Percentiles rank a stretch among this genome's conserved stretches.
phyloP scores from a whole-genome alignment of 1,139 yeast genomes.

The Yamadazyma spencermartinsiae region DNA sequence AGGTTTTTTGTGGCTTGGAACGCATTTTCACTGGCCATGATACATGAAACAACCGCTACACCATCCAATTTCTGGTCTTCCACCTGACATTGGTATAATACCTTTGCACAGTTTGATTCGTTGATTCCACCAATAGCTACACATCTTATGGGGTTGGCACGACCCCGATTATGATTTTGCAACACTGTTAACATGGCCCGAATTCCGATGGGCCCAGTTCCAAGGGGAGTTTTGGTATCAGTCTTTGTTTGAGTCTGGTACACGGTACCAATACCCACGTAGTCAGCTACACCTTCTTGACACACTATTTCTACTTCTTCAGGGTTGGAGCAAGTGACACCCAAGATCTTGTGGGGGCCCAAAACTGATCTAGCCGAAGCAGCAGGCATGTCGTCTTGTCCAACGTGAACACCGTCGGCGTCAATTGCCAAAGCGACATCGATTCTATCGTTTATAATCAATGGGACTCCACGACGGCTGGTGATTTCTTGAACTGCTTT shows the following conservation, averaged over 20 bases:
- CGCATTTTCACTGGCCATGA: slow-evolving; percentile 70
- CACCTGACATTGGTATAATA: slow-evolving; percentile 50
- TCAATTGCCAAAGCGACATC: slow-evolving; percentile 89
- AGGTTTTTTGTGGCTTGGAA: slow-evolving; percentile 49
- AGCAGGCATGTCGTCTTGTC: slow-evolving; percentile 87
- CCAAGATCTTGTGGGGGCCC: slow-evolving; percentile 76
- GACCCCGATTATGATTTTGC: slow-evolving; percentile 26
- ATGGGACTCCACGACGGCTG: slow-evolving; percentile 59
- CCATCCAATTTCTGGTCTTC: slow-evolving; percentile 64
- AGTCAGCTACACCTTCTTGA: slow-evolving; percentile 60
- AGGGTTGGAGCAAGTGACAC: slow-evolving; percentile 68
- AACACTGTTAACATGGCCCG: slow-evolving; percentile 54
- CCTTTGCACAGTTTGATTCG: slow-evolving; percentile 58
- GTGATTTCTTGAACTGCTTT: slow-evolving; percentile 61
- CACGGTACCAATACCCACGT: slow-evolving; percentile 85
- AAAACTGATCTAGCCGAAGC: slow-evolving; percentile 57
- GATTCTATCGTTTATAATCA: slow-evolving; percentile 83
- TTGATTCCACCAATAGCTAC: slow-evolving; percentile 91
- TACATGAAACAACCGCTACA: slow-evolving; percentile 82
- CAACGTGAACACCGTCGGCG: slow-evolving; percentile 93
- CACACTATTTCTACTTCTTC: slow-evolving; percentile 62
- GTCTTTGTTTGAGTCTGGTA: slow-evolving; percentile 74
- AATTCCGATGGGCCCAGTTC: slow-evolving; percentile 67
- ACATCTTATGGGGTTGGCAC: slow-evolving; percentile 38
- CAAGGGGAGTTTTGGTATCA: slow-evolving; percentile 43